Evolutionary conservation across 768 basidiomycete species (phyloP).

Genomic region (Hydnum rufescens): DNA sequence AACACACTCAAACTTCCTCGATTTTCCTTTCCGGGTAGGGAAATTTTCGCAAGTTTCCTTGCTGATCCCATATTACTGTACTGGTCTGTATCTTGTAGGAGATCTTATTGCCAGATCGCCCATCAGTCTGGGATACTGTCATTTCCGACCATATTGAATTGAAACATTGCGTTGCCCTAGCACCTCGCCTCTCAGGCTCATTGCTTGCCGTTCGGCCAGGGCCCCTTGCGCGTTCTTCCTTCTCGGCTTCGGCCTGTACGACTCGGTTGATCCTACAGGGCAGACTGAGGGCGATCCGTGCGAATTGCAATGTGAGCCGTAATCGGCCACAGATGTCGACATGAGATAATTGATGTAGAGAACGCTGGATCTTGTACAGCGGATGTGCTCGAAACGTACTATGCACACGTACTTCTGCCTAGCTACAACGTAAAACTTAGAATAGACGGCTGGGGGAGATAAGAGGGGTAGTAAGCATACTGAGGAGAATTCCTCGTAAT

Average conservation of each 20-base stretch:
- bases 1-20: no score
- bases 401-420: conserved; percentile 55
- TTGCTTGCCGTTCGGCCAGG: no score
- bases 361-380: conserved; percentile 68
- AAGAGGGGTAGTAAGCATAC: conserved; percentile 23
- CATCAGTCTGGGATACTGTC: no score
- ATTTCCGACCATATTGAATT: no score
- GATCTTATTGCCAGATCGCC: no score
- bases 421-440: conserved; percentile 8
- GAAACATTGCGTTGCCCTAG: no score
- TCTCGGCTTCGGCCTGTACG: conserved; percentile 24
- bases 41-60: no score
- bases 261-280: conserved; percentile 58
- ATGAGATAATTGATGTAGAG: conserved; percentile 54
- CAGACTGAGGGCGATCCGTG: conserved; percentile 52
- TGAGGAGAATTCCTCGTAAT: conserved; percentile 55
- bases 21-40: no score
- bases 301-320: conserved; percentile 55
- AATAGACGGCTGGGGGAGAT: conserved; percentile 3
- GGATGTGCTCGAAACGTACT: conserved; percentile 49
- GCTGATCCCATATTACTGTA: no score
- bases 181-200: no score
- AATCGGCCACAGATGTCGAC: conserved; percentile 59
- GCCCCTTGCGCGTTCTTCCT: neutral
- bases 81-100: no score